Conservation (phyloP, 441 rosid genomes). For the Populus hybrid region DNA sequence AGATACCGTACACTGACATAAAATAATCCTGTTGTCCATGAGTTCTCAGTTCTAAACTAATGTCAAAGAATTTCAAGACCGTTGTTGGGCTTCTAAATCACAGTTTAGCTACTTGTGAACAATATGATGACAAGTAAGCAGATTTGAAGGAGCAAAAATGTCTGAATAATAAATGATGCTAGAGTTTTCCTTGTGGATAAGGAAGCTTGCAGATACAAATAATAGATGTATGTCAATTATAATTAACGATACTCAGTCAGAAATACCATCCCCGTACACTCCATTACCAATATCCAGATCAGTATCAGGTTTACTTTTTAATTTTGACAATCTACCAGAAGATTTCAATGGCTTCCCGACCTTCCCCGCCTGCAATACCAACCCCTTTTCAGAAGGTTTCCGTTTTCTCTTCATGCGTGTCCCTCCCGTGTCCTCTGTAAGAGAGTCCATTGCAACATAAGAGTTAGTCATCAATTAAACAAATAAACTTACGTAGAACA, state of each 20-base stretch:
- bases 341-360: constrained; percentile 56
- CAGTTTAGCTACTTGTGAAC: neutral
- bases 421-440: constrained; percentile 77
- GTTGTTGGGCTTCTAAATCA: neutral
- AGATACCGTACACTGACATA: neutral
- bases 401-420: constrained; percentile 67
- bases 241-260: constrained; percentile 36
- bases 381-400: constrained; percentile 94
- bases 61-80: neutral
- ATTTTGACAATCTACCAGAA: constrained; percentile 57
- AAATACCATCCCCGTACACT: constrained; percentile 43
- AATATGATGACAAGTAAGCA: neutral
- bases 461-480: constrained; percentile 7
- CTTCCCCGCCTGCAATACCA: constrained; percentile 95
- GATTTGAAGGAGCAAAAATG: neutral
- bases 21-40: neutral
- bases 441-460: constrained; percentile 19
- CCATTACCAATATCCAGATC: constrained; percentile 54
- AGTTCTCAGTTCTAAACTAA: neutral
- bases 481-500: constrained; percentile 10
- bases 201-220: neutral
- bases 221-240: neutral
- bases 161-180: neutral
- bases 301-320: constrained; percentile 47
- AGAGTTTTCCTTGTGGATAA: neutral